Evolutionary conservation across 345 rosid genomes (phyloP), one percentile per base, ranked within the genome.

Genomic region (Melastoma malabathricum): DNA sequence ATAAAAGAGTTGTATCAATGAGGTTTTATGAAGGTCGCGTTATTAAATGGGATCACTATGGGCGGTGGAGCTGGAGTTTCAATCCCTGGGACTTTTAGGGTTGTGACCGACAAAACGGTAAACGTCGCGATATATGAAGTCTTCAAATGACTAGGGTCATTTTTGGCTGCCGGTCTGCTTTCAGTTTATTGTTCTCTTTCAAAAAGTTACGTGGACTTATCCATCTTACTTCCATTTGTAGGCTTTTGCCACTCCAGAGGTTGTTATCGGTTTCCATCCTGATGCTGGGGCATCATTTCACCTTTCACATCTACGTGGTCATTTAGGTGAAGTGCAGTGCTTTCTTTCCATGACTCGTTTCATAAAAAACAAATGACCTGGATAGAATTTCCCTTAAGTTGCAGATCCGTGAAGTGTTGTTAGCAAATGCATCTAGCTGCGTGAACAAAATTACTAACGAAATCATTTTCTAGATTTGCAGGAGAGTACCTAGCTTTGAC

Each of bases 41-140:
- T 87, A 53, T 68, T 92, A 73, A 65, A 92, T 56, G 98, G 97
- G 56, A 73, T 79, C 63, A 87, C 95, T 27, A 87, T 92, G 97
- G 97, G 95, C 49, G 98, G 98, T 49, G 95, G 98, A 25, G 78
- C 84, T 54, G 95, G 97, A 73, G 75, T 92, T 70, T 87, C 97
- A 12, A 79, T 92, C 47, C 95, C 97, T 47, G 95, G 95, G 54
- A 76, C 87, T 60, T 80, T 87, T 54, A 80, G 90, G 27, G 64
- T 92, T 52, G 98, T 95, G 53, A 77, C 88, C 15, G 78, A 72
- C 65, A 84, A 69, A 82, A 81, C 95, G 48, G 98, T 92, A 82
- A 51, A 79, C 52, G 41, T 48, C 29, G 20, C 22, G 43, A 16
- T 3, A 14, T 39, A 4, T 39, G 10, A 8, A 27, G 29, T 43